Base-by-base conservation (phyloP, 345 rosid genomes). In the Euphorbia pulcherrima region DNA sequence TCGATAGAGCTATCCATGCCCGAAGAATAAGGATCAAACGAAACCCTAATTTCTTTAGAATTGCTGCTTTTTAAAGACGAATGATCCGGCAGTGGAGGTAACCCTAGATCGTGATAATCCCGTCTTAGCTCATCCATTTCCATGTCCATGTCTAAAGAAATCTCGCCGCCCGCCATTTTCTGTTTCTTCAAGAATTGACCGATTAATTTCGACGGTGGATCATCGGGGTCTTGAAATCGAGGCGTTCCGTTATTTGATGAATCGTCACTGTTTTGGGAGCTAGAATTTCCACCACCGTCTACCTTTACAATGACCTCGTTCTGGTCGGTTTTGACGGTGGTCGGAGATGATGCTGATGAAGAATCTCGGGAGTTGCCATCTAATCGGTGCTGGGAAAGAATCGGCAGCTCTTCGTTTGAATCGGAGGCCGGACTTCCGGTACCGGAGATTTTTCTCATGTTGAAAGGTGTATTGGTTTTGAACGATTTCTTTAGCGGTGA, bases 141-240 rank as follows among this genome's bases (percentile, higher is more conserved):
- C 67, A 83, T 50, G 59, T 89, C 95, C 75, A 94, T 83, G 37
- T 91, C 95, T 12, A 94, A 65, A 2, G 90, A 79, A 74, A 90
- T 83, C 70, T 93, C 97, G 3, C 79, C 77, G 1, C 72, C 85
- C 1, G 2, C 44, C 3, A 17, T 10, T 52, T 54, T 74, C 44
- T 77, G 79, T 37, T 70, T 78, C 21, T 68, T 68, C 53, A 80
- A 57, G 60, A 80, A 74, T 67, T 80, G 74, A 26, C 79, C 60
- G 8, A 76, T 77, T 41, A 83, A 47, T 75, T 63, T 62, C 67
- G 87, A 79, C 13, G 87, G 78, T 3, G 83, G 70, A 74, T 74
- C 74, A 58, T 68, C 50, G 9, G 23, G 26, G 33, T 60, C 65
- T 20, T 27, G 18, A 18, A 1, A 57, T 50, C 68, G 21, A 1